Evolutionary conservation across 441 rosid genomes (phyloP), one percentile per base, ranked within the genome.

Genomic region (Melianthus villosus): DNA sequence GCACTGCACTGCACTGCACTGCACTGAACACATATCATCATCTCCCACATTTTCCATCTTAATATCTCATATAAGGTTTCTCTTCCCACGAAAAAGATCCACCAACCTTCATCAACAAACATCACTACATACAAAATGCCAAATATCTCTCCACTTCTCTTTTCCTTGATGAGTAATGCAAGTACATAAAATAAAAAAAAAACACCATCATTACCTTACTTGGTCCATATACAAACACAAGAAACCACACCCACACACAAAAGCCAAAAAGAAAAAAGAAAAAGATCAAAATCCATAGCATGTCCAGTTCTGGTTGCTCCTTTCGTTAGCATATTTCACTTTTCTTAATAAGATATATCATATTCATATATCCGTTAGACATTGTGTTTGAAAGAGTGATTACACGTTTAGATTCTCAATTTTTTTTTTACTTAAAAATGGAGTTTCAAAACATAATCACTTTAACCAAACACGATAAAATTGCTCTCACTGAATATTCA

Each of bases 381-480:
- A n/a, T n/a, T n/a, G n/a, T n/a, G n/a, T n/a, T n/a, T n/a, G n/a
- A n/a, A n/a, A n/a, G n/a, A n/a, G n/a, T n/a, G n/a, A n/a, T n/a
- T n/a, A n/a, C n/a, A n/a, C n/a, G n/a, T n/a, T n/a, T n/a, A n/a
- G n/a, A n/a, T n/a, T n/a, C n/a, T n/a, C n/a, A n/a, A n/a, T n/a
- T n/a, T n/a, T n/a, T n/a, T n/a, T n/a, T n/a, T n/a, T n/a, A n/a
- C n/a, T n/a, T n/a, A n/a, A n/a, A n/a, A n/a, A 69, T 60, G 67
- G 51, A 53, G 75, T 68, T 62, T 46, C 73, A 65, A 25, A 59
- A 51, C 43, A 73, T 61, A 56, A 56, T 70, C 43, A 68, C 63
- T 40, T 72, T 73, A 63, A 27, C 10, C 31, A 7, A 27, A 1
- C 31, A 27, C 10, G 31, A 8, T 27, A 12, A 25, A 5, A 25